Evolutionary conservation across 2,329 filamentous ascomycete species (phyloP), one percentile per base, ranked within the genome.

Genomic region (Teratosphaeriaceae sp.): DNA sequence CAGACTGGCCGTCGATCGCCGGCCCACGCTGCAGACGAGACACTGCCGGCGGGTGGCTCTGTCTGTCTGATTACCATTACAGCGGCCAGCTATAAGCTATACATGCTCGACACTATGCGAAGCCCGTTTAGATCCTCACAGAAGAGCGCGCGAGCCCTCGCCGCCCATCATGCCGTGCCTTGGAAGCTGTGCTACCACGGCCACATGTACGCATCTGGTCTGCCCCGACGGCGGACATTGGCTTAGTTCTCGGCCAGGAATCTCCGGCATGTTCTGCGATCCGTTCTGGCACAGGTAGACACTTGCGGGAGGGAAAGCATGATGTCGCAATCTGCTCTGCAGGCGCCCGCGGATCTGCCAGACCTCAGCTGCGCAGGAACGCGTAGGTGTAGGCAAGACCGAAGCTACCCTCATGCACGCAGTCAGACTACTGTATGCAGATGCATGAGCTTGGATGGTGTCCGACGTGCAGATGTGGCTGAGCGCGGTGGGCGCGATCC

Each of bases 361-460:
- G 15, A 6, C 19, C n/a, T 20, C 37, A 5, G 12, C 23, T 29
- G 37, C 37, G 42, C 40, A 23, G 44, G 47, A 44, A 51, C 39
- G 51, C 49, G 31, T 15, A 34, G 31, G 12, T 15, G 41, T 34
- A 46, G 44, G 40, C 34, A 49, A 48, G 42, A 40, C 15, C 23
- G 49, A 52, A 56, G 47, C n/a, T n/a, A n/a, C n/a, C n/a, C n/a
- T 46, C 40, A 46, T 53, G 52, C 52, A 48, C 30, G 43, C 30
- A 26, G 39, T 40, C 35, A 44, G 50, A 50, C 53, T 55, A 57
- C 49, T 50, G 43, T 45, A 54, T 52, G 48, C 50, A 49, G 43
- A 45, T 52, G 42, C n/a, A n/a, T n/a, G n/a, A n/a, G n/a, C n/a
- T n/a, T n/a, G n/a, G n/a, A n/a, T n/a, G n/a, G n/a, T n/a, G n/a